phyloP scores from a whole-genome alignment of 108 stramenopile species.

The Pseudonitzschia multiseries region DNA sequence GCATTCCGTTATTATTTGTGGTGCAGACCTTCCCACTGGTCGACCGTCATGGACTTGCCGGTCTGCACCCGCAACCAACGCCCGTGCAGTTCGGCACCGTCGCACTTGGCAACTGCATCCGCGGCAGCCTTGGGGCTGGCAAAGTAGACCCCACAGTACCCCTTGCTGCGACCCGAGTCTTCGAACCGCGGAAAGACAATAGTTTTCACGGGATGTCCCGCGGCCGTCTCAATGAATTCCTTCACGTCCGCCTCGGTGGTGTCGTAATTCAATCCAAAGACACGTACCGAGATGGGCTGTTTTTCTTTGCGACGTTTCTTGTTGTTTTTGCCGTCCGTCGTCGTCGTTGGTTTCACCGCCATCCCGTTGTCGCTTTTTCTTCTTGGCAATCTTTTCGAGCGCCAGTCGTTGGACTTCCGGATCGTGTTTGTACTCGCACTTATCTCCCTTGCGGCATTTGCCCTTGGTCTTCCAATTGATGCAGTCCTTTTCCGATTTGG shows the following conservation, averaged over 20 bases:
- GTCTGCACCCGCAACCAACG: constrained; percentile 68
- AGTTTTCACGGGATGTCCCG: constrained; percentile 41
- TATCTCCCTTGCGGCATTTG: constrained; percentile 70
- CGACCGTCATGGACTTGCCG: constrained; percentile 66
- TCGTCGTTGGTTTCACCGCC: neutral
- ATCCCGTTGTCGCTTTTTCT: constrained; percentile 25
- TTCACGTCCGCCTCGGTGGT: constrained; percentile 67
- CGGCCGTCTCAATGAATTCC: constrained; percentile 51
- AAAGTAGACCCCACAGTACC: constrained; percentile 79
- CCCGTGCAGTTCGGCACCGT: constrained; percentile 61
- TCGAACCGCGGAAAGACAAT: constrained; percentile 67
- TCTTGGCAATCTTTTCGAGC: constrained; percentile 46
- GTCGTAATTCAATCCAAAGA: constrained; percentile 81
- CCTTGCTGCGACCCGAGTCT: constrained; percentile 72
- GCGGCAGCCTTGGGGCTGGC: constrained; percentile 53
- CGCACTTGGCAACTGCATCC: constrained; percentile 48
- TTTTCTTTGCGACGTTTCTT: constrained; percentile 35
- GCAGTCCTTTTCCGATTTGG: constrained; percentile 53
- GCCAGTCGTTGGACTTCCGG: constrained; percentile 40
- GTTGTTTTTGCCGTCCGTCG: constrained; percentile 1
- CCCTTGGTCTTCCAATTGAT: constrained; percentile 86
- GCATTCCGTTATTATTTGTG: neutral
- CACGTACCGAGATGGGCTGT: constrained; percentile 63
- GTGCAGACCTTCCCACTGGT: constrained; percentile 54
- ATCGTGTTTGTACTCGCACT: constrained; percentile 67